These are phyloP conservation scores for Venturia carpophila DNA, from an alignment of 2,329 filamentous ascomycete species.

Conservation along the genomic window DNA sequence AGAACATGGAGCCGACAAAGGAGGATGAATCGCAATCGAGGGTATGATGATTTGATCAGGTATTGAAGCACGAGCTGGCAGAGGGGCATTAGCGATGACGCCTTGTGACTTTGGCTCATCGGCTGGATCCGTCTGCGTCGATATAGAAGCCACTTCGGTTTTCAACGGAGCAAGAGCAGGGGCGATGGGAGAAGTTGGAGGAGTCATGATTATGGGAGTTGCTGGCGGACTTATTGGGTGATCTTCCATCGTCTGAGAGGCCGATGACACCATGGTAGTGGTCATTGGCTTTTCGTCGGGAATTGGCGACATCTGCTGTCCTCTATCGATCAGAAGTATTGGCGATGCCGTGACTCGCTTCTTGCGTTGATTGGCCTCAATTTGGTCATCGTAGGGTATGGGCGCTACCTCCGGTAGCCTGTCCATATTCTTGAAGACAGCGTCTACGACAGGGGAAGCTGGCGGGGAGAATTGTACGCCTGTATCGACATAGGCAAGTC, in stretches of 20 bases:
- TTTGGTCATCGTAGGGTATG: conserved; percentile 32
- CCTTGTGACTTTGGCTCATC: conserved; percentile 31
- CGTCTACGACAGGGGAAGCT: conserved; percentile 54
- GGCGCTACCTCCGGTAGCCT: conserved; percentile 7
- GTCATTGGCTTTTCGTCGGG: conserved; percentile 16
- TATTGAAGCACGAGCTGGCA: conserved; percentile 16
- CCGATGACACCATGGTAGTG: conserved; percentile 53
- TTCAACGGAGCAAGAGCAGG: conserved; percentile 30
- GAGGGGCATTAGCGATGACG: conserved; percentile 28
- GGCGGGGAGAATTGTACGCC: conserved; percentile 79
- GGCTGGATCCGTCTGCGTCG: conserved; percentile 51
- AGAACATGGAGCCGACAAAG: conserved; percentile 68
- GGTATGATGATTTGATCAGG: conserved; percentile 53
- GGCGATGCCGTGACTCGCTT: conserved; percentile 49
- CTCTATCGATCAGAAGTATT: conserved; percentile 16
- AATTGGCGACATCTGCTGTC: conserved; percentile 19
- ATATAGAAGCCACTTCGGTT: conserved; percentile 45
- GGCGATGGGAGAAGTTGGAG: conserved; percentile 34
- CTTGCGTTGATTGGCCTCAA: conserved; percentile 65
- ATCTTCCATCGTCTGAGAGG: conserved; percentile 55
- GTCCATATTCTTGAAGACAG: conserved; percentile 19
- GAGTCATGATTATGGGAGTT: conserved; percentile 48
- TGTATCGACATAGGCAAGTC: conserved; percentile 58
- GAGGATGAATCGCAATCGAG: conserved; percentile 85
- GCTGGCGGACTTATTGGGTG: conserved; percentile 54